Base-by-base conservation (phyloP, 768 basidiomycete genomes). In the Russula earlei region DNA sequence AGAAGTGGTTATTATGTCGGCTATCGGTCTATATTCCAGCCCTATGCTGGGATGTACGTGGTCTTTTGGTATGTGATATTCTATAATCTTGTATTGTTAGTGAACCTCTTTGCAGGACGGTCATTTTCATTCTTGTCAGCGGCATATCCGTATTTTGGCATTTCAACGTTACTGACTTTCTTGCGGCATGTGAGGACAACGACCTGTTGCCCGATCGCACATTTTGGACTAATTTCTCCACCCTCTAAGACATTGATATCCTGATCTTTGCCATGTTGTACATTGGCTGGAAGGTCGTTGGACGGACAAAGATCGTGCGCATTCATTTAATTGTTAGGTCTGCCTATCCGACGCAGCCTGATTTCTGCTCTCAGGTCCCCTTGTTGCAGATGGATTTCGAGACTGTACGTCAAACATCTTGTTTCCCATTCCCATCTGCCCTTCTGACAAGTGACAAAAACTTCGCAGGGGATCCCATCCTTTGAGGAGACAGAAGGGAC, bases 31-130 rank as follows among this genome's bases (percentile, higher is more conserved):
- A 25, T 55, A 37, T 48, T 62, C 37, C 61, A 62, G 50, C 61
- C 61, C 2, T 62, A 60, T 29, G 61, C 53, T 34, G 61, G 58
- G 6, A 55, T 60, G 54, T 62, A 59, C 51, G 58, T 55, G 24
- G 34, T 62, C 17, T 60, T 60, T 47, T 59, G 61, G 61, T 62
- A 43, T 49, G 58, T 52, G 22, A 4, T 47, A 12, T 10, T 36
- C 12, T 12, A 36, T 17, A 19, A 7, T 25, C 12, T 24, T 20
- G 22, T 20, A 20, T 34, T 45, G 15, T 38, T 27, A 37, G 40
- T 40, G 27, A 44, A n/a, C 25, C 1, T 1, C 20, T n/a, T 41
- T 37, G 37, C 27, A 62, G 60, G 47, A 55, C 60, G 45, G 19
- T 19, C 14, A 15, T 62, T 40, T 62, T 59, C 43, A 62, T 59